Percentiles rank a stretch among this genome's conserved stretches.
Conservation (phyloP, 1,284 basidiomycete genomes). For the Malassezia yamatoensis region DNA sequence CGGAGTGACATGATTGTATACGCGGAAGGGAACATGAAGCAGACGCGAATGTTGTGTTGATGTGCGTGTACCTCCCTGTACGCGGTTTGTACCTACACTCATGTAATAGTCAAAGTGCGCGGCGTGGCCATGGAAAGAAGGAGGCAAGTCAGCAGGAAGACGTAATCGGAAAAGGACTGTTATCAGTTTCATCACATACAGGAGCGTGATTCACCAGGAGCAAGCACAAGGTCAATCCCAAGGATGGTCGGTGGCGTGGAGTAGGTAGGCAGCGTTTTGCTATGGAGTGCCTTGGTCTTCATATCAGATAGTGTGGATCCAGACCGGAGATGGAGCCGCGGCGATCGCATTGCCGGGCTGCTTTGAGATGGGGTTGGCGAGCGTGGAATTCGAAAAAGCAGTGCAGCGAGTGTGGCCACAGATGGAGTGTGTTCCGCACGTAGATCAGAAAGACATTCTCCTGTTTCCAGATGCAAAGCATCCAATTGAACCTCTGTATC, state of each 20-base stretch:
- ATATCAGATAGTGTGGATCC: slow-evolving; percentile 58
- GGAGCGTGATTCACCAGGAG: slow-evolving; percentile 67
- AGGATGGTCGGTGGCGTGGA: slow-evolving; percentile 72
- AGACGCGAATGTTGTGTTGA: slow-evolving; percentile 58
- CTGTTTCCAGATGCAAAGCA: slow-evolving; percentile 16
- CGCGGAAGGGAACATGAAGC: slow-evolving; percentile 74
- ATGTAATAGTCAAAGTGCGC: slow-evolving; percentile 81
- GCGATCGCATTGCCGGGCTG: not conserved
- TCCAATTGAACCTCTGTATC: slow-evolving; percentile 17
- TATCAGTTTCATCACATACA: slow-evolving; percentile 54
- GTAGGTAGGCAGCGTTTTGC: slow-evolving; percentile 62
- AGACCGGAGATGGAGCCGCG: slow-evolving; percentile 39
- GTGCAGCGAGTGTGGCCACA: slow-evolving; percentile 13
- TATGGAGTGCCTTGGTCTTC: slow-evolving; percentile 37
- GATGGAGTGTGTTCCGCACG: slow-evolving; percentile 10
- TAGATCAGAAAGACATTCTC: not conserved
- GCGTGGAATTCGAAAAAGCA: slow-evolving; percentile 3
- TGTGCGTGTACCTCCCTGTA: slow-evolving; percentile 13
- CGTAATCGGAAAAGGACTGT: slow-evolving; percentile 24
- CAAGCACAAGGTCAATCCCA: slow-evolving; percentile 65
- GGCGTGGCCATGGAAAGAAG: slow-evolving; percentile 73
- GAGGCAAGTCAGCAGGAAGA: slow-evolving; percentile 63
- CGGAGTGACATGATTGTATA: slow-evolving; percentile 65
- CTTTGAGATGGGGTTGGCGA: not conserved
- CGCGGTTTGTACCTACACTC: slow-evolving; percentile 69